Conservation (phyloP, 176 grass and related monocot species). For the Microstegium vimineum region DNA sequence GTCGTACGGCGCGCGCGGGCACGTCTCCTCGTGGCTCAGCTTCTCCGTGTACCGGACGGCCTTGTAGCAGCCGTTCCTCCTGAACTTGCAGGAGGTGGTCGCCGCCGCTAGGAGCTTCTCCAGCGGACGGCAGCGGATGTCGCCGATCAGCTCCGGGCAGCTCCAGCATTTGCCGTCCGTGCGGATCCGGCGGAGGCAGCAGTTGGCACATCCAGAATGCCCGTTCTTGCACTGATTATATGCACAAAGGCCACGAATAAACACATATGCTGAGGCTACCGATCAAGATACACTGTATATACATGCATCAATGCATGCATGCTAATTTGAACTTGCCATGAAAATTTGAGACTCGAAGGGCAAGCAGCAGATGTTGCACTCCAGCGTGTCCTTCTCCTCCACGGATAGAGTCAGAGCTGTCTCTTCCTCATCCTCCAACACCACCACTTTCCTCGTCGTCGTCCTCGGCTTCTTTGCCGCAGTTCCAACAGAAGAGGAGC, state of each 20-base stretch:
- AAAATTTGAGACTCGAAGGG: neutral
- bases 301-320: no score
- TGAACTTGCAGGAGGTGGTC: neutral
- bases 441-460: neutral
- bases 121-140: neutral
- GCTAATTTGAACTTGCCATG: neutral
- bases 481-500: neutral
- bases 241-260: no score
- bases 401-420: neutral
- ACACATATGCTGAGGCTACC: no score
- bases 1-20: neutral
- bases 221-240: neutral
- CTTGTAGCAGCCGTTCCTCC: neutral
- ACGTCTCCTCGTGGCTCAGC: neutral
- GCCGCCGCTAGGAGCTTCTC: neutral
- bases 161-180: neutral
- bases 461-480: neutral
- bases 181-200: neutral
- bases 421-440: neutral
- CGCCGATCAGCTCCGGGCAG: neutral
- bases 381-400: neutral
- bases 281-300: no score
- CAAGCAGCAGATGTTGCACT: neutral
- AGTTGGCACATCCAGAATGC: neutral
- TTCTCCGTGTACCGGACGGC: neutral